Evolutionary conservation across 192 early-diverging fungal genomes (phyloP), one percentile per base, ranked within the genome.

Genomic region (Phlyctochytrium planicorne): DNA sequence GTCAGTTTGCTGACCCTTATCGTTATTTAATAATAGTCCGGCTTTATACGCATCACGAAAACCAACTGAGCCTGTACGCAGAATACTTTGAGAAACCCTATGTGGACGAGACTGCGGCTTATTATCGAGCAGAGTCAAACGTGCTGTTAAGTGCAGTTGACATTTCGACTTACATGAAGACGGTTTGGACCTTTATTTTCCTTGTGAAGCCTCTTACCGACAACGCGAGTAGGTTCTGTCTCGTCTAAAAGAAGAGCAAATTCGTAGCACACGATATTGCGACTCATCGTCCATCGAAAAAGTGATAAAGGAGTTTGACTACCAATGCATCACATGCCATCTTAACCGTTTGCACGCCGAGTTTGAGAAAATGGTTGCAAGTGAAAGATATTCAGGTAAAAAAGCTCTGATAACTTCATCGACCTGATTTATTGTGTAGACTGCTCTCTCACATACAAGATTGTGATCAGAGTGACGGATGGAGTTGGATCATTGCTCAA

Each of bases 31-130:
- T 75, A 37, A 65, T 65, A 87, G 88, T 91, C 29, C 73, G 84
- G 30, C 62, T 91, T 16, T 87, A 88, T 67, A 75, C 75, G 31
- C 84, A 84, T 60, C 84, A 81, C 2, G 86, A 88, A 25, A 80
- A 90, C 32, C 85, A 83, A 16, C 72, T 89, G n/a, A 80, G 83
- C 47, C 67, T 91, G 27, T 94, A 94, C 64, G 81, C 90, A 25
- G 88, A 92, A 56, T 87, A 90, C 63, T 94, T 91, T 73, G 93
- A 94, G 74, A 72, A 72, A 40, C 81, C 84, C 2, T 92, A 91
- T 62, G 65, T 94, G 32, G 77, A 80, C 1, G 75, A 86, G 31
- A 91, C 89, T 0, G 78, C 78, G 52, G 62, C 60, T 6, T 94
- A 92, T 72, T 93, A 94, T 77, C 79, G 75, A 34, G 61, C 72